Evolutionary conservation across 192 early-diverging fungal species (phyloP), one percentile per base, ranked within the genome.

Genomic region (Coemansia sp.): DNA sequence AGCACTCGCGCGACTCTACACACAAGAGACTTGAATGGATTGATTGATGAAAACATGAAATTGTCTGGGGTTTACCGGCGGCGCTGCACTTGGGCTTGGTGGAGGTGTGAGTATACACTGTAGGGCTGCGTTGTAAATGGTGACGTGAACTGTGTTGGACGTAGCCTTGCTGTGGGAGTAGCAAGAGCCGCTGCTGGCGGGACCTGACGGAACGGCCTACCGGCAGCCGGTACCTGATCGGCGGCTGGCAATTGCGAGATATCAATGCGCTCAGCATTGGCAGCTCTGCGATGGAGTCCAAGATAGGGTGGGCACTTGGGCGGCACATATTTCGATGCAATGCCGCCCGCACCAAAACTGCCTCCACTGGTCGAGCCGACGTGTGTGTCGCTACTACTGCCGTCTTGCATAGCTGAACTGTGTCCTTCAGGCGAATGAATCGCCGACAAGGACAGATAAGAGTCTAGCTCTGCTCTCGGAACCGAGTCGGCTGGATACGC

Each of bases 71-170:
- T 33, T 21, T 37, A 40, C 31, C 59, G 51, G 2, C 62, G 24
- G 9, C 59, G 61, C 59, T 65, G 67, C 23, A 42, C 10, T 20
- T 59, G 53, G 3, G 33, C 36, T 51, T 75, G 67, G 36, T 57
- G 48, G 18, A 70, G 37, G 38, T 79, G 77, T 9, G 66, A 69
- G 33, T 72, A 69, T 9, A 68, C 61, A 40, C 73, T 73, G 40
- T 81, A 81, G 5, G 78, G 78, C 46, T 75, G 65, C 3, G 78
- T 81, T n/a, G 69, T 81, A 43, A 81, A 81, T 24, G 78, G 73
- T 36, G 78, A 75, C 33, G 36, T 81, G 66, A 75, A 75, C 66
- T 75, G 78, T 9, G 73, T 72, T 21, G 73, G 45, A 9, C 73
- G 78, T 18, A 72, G 66, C 34, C 73, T 63, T 16, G 69, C 35